A percentile compares a stretch with the other conserved stretches of the same genome.
Evolutionary conservation across 345 rosid species (phyloP).

Genomic region (Passiflora organensis): DNA sequence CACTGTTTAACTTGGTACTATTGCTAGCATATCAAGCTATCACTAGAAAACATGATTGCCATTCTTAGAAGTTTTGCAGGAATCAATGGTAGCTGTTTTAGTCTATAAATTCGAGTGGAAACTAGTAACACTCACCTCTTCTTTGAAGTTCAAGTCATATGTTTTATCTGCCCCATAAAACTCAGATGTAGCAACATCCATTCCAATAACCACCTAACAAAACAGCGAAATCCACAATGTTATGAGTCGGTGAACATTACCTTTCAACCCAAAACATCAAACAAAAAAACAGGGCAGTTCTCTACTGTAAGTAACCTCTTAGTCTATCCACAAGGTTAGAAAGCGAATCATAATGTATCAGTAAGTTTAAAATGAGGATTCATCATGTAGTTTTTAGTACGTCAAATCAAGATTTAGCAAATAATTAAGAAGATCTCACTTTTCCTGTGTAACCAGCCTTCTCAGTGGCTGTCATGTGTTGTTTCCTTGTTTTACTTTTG

Average conservation of each 20-base stretch:
- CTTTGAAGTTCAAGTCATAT: constrained; percentile 74
- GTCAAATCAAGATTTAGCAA: not conserved
- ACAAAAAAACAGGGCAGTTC: not conserved
- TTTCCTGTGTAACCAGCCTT: constrained; percentile 90
- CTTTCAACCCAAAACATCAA: not conserved
- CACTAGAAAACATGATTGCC: no score
- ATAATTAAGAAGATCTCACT: constrained; percentile 35
- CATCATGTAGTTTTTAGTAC: no score
- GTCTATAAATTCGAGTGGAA: not conserved
- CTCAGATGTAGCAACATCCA: constrained; percentile 99
- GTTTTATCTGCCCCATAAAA: constrained; percentile 70
- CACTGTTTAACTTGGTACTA: no score
- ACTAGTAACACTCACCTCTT: constrained; percentile 30
- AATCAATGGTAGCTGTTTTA: no score
- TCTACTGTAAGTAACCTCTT: no score
- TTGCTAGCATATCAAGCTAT: no score
- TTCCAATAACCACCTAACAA: constrained; percentile 88
- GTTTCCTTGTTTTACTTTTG: constrained; percentile 97
- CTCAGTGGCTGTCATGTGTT: constrained; percentile 83
- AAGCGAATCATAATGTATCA: no score
- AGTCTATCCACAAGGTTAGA: no score
- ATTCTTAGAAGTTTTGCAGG: no score
- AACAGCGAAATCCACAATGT: constrained; percentile 4
- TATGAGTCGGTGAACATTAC: not conserved
- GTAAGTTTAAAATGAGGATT: no score